These are phyloP conservation scores for Epichloe bromicola DNA, from an alignment of 2,329 filamentous ascomycete species.

Conservation along the genomic window DNA sequence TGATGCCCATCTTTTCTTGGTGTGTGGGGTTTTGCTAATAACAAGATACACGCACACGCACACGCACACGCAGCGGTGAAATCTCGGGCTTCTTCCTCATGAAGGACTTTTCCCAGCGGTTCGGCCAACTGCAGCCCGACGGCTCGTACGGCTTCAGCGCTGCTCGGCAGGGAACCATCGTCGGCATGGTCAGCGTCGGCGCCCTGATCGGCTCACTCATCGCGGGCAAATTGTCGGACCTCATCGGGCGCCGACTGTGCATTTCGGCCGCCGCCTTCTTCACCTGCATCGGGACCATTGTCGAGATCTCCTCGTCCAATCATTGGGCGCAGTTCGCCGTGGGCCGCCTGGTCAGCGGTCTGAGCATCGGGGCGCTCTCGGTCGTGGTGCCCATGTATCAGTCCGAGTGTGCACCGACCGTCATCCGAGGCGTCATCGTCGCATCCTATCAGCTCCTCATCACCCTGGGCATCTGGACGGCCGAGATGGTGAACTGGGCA, in stretches of 20 bases:
- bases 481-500: slow-evolving; percentile 48
- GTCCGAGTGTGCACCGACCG: slow-evolving; percentile 49
- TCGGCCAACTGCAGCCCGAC: slow-evolving; percentile 29
- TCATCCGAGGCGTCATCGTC: slow-evolving; percentile 51
- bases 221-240: slow-evolving; percentile 48
- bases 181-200: slow-evolving; percentile 48
- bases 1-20: too few species aligned
- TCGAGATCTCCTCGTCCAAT: slow-evolving; percentile 43
- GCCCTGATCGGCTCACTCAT: slow-evolving; percentile 44
- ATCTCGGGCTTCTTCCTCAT: slow-evolving; percentile 50
- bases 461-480: slow-evolving; percentile 51
- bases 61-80: slow-evolving; percentile 34
- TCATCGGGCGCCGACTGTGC: slow-evolving; percentile 45
- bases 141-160: slow-evolving; percentile 38
- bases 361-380: slow-evolving; percentile 51
- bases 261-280: slow-evolving; percentile 51
- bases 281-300: slow-evolving; percentile 49
- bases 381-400: slow-evolving; percentile 58
- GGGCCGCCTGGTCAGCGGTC: slow-evolving; percentile 51
- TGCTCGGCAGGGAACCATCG: slow-evolving; percentile 46
- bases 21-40: not conserved
- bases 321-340: slow-evolving; percentile 53
- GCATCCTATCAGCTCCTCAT: slow-evolving; percentile 57
- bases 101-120: slow-evolving; percentile 41
- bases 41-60: not conserved